Conservation (phyloP, 202 grass and related monocot genomes). For the Carex sylvatica region DNA sequence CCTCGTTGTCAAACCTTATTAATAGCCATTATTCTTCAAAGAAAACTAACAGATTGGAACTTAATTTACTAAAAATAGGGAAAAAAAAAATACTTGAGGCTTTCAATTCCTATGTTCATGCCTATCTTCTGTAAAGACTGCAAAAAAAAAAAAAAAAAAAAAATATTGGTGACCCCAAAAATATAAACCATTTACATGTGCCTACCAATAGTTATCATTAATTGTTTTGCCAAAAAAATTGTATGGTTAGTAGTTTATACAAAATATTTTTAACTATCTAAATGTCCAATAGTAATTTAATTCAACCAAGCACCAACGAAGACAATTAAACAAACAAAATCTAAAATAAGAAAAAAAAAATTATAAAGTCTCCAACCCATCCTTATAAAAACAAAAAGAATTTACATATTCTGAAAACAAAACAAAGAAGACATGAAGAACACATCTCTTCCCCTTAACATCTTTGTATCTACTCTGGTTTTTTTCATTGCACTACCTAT, state of each 20-base stretch:
- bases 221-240: constrained; percentile 1
- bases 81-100: too few relatives aligned
- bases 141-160: not conserved
- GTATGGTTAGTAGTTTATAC: not conserved
- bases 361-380: not conserved
- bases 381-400: not conserved
- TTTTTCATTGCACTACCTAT: not conserved
- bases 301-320: not conserved
- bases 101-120: not conserved
- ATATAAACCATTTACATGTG: not conserved
- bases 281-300: not conserved
- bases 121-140: not conserved
- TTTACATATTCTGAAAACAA: not conserved
- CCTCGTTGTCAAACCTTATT: not conserved
- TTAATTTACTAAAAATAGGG: not conserved
- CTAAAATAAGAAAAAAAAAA: not conserved
- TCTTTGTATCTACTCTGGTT: not conserved
- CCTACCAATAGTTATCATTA: not conserved
- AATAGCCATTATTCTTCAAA: not conserved
- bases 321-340: not conserved
- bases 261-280: not conserved
- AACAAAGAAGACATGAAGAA: constrained; percentile 4
- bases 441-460: not conserved
- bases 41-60: not conserved
- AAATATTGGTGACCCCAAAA: not conserved